These are phyloP conservation scores for Herpetospermum pedunculosum DNA, from an alignment of 306 rosid species.

Conservation along the genomic window DNA sequence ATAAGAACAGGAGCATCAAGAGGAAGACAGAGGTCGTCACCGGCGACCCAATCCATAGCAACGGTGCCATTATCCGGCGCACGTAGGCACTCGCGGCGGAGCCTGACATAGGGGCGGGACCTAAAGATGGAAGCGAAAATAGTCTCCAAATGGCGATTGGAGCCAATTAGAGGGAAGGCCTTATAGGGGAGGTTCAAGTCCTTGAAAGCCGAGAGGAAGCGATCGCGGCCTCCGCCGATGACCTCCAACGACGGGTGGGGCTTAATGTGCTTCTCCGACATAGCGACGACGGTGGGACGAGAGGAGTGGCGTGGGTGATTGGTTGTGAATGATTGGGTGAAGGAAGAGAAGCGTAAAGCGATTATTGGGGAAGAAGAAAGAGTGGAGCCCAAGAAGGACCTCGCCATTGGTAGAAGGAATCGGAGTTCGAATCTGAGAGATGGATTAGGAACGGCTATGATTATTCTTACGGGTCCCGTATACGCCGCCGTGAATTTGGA, in stretches of 20 bases:
- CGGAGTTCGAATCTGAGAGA: not conserved
- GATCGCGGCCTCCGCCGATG: constrained; percentile 42
- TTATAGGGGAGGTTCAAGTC: constrained; percentile 33
- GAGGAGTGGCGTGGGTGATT: not conserved
- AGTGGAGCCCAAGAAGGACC: constrained; percentile 16
- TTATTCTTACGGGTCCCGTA: not conserved
- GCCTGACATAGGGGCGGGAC: constrained; percentile 37
- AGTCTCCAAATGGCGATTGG: constrained; percentile 72
- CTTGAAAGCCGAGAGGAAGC: constrained; percentile 37
- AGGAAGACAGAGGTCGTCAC: constrained; percentile 34
- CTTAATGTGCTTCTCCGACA: constrained; percentile 1
- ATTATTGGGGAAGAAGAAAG: not conserved
- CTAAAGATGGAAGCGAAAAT: constrained; percentile 71
- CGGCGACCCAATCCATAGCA: constrained; percentile 79
- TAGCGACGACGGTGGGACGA: constrained; percentile 14
- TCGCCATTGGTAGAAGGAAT: constrained; percentile 21
- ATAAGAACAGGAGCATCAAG: constrained; percentile 59
- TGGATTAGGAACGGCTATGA: not conserved
- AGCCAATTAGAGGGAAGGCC: constrained; percentile 42
- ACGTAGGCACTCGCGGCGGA: constrained; percentile 64
- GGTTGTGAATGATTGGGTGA: not conserved
- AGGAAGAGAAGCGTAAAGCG: not conserved
- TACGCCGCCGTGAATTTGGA: not conserved
- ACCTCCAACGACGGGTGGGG: constrained; percentile 54
- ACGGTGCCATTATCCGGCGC: constrained; percentile 55